A percentile compares a stretch with the other conserved stretches of the same genome.
Conservation (phyloP, 1,284 basidiomycete genomes). For the Paramarasmius palmivorus region DNA sequence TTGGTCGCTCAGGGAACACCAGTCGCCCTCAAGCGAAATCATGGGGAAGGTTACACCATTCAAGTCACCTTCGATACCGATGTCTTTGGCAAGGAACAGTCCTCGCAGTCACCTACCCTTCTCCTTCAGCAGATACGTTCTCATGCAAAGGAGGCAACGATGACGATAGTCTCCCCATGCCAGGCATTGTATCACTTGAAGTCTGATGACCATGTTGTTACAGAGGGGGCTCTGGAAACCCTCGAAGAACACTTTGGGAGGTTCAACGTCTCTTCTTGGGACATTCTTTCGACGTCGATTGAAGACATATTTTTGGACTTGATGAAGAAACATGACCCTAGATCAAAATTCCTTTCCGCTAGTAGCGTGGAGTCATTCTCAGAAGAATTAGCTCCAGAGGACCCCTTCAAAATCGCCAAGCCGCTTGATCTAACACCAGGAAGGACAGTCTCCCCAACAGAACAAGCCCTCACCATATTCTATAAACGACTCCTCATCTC, state of each 20-base stretch:
- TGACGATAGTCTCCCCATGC: constrained; percentile 38
- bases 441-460: constrained; percentile 47
- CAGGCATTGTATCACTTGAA: constrained; percentile 55
- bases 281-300: constrained; percentile 72
- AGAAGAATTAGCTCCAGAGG: constrained; percentile 1
- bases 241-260: constrained; percentile 45
- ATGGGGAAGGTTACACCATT: constrained; percentile 73
- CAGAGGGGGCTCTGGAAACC: constrained; percentile 56
- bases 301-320: constrained; percentile 80
- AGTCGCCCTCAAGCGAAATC: constrained; percentile 68
- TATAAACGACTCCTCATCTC: constrained; percentile 69
- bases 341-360: not conserved
- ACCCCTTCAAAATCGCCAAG: constrained; percentile 1
- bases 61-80: constrained; percentile 47
- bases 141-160: constrained; percentile 47
- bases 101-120: constrained; percentile 32
- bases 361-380: constrained; percentile 5
- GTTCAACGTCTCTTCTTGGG: constrained; percentile 52
- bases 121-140: constrained; percentile 43
- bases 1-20: constrained; percentile 74
- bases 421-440: constrained; percentile 49
- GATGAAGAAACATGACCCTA: constrained; percentile 42
- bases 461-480: constrained; percentile 70
- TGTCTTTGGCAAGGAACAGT: not conserved
- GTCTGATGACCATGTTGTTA: constrained; percentile 51